phyloP scores from a whole-genome alignment of 352 stramenopile genomes.

The Blastocystis sp. region DNA sequence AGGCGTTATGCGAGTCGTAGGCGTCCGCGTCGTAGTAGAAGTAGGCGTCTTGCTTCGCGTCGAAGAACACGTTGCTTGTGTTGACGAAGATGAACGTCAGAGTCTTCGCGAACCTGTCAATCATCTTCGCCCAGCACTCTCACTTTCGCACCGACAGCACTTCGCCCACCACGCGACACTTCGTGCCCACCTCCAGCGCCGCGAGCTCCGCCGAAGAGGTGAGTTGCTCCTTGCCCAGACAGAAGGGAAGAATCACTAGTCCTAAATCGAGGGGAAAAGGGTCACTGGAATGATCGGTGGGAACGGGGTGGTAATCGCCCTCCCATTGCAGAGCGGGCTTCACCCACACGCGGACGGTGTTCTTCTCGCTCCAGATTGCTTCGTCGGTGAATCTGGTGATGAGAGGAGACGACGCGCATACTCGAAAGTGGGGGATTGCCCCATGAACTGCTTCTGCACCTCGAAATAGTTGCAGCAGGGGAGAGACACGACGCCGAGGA shows the following conservation, averaged over 20 bases:
- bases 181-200: not conserved
- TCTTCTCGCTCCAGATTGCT: conserved; percentile 34
- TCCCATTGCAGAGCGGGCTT: not conserved
- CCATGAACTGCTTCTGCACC: conserved; percentile 13
- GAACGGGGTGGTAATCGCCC: not conserved
- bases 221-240: not conserved
- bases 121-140: no score
- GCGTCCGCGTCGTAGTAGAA: conserved; percentile 13
- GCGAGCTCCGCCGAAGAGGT: not conserved
- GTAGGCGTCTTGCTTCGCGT: not conserved
- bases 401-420: no score
- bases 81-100: conserved; percentile 36
- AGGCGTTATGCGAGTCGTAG: not conserved
- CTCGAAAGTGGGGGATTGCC: not conserved
- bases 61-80: conserved; percentile 29
- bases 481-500: not conserved
- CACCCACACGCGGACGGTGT: conserved; percentile 5
- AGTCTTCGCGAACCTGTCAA: conserved; percentile 11
- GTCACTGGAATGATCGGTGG: no score
- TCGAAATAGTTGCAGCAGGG: conserved; percentile 47
- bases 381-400: not conserved
- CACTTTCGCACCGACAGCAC: not conserved
- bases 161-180: not conserved
- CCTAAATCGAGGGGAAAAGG: no score
- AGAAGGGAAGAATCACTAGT: not conserved